phyloP scores from a whole-genome alignment of 768 basidiomycete species.

The Aureoboletus auriporus region DNA sequence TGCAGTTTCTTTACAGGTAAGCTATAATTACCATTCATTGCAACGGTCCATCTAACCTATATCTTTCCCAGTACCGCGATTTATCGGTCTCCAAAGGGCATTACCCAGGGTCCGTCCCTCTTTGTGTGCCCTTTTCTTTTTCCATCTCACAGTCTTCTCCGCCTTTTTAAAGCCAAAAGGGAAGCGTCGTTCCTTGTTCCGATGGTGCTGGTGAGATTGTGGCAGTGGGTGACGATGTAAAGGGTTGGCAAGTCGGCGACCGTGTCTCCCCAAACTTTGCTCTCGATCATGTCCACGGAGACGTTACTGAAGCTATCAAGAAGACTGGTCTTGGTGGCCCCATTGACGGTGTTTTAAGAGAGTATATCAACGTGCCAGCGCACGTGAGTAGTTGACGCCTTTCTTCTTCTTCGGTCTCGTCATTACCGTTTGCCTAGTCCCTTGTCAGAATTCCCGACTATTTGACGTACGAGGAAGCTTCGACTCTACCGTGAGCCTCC shows the following conservation, averaged over 20 bases:
- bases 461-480: slow-evolving; percentile 59
- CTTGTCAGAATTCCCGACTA: slow-evolving; percentile 52
- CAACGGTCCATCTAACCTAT: background rate
- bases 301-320: slow-evolving; percentile 33
- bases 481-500: slow-evolving; percentile 51
- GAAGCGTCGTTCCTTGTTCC: slow-evolving; percentile 33
- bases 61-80: slow-evolving; percentile 44
- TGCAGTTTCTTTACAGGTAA: slow-evolving; percentile 53
- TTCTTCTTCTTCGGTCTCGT: background rate
- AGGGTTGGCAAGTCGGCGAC: slow-evolving; percentile 51
- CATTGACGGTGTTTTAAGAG: slow-evolving; percentile 48
- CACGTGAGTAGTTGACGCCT: slow-evolving; percentile 26
- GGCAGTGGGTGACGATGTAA: slow-evolving; percentile 37
- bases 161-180: slow-evolving; percentile 17
- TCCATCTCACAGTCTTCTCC: slow-evolving; percentile 24
- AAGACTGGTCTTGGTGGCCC: slow-evolving; percentile 42
- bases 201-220: slow-evolving; percentile 59
- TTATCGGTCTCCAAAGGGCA: slow-evolving; percentile 36
- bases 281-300: slow-evolving; percentile 45
- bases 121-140: slow-evolving; percentile 13
- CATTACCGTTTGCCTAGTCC: slow-evolving; percentile 26
- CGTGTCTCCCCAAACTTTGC: slow-evolving; percentile 54
- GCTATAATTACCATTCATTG: background rate
- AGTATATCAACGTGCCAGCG: slow-evolving; percentile 50
- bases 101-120: slow-evolving; percentile 34